Evolutionary conservation across 169 alveolate species (phyloP).

Genomic region (Plasmodium sp.): DNA sequence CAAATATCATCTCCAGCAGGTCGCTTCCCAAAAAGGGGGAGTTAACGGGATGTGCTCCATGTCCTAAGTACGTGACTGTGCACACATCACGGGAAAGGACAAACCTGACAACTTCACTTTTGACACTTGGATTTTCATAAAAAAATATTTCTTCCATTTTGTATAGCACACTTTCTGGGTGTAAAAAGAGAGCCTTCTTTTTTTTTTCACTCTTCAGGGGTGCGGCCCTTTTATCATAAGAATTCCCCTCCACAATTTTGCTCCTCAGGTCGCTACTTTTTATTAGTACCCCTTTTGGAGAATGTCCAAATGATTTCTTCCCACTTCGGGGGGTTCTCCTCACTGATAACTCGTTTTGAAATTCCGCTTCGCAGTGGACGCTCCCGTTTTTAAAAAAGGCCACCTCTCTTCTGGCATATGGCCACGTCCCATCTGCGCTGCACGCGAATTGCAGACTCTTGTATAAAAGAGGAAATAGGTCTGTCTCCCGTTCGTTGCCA

Average conservation of each 20-base stretch:
- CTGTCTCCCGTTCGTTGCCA: background rate
- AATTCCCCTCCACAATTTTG: background rate
- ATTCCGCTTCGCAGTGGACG: slow-evolving; percentile 27
- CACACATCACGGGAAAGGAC: background rate
- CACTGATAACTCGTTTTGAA: slow-evolving; percentile 6
- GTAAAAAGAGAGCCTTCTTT: background rate
- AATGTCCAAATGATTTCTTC: background rate
- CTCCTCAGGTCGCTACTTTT: background rate
- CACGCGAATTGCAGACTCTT: background rate
- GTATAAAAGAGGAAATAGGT: background rate
- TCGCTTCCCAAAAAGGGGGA: slow-evolving; percentile 6
- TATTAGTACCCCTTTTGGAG: background rate
- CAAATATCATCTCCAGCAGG: slow-evolving; percentile 2
- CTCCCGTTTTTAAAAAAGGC: background rate
- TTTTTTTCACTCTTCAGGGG: background rate
- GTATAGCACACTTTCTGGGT: slow-evolving; percentile 1
- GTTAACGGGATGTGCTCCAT: background rate
- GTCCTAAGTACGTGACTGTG: background rate
- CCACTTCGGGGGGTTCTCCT: background rate
- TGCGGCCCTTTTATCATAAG: background rate
- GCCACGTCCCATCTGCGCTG: slow-evolving; percentile 3
- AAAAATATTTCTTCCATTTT: background rate
- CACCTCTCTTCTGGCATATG: background rate
- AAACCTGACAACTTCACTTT: slow-evolving; percentile 16
- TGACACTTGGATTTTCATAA: background rate